A percentile compares a stretch with the other conserved stretches of the same genome.
Evolutionary conservation across 164 flowering plant species (phyloP).

Genomic region (Nymphaea colorata): DNA sequence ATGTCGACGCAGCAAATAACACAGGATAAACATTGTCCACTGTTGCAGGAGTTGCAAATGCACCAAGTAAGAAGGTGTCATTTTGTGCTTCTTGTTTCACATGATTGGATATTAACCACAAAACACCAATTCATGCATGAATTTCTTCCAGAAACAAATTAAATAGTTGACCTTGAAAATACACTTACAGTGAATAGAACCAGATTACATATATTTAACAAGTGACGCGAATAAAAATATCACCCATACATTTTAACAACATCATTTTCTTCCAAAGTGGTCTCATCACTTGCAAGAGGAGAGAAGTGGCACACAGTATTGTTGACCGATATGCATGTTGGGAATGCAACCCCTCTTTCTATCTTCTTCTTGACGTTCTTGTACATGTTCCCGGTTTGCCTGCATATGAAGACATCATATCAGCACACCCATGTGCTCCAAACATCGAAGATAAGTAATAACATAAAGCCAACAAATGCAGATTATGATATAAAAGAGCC

Average conservation of each 20-base stretch:
- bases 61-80: too few relatives aligned
- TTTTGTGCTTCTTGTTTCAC: too few relatives aligned
- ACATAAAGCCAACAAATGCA: neutral
- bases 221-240: neutral
- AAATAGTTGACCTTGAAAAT: neutral
- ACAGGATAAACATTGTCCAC: too few relatives aligned
- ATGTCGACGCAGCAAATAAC: too few relatives aligned
- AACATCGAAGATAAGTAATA: too few relatives aligned
- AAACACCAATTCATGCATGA: neutral
- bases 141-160: neutral
- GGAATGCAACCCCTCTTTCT: slow-evolving; percentile 90
- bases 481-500: too few relatives aligned
- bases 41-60: too few relatives aligned
- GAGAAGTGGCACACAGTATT: slow-evolving; percentile 82
- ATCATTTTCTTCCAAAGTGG: slow-evolving; percentile 73
- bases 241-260: slow-evolving; percentile 64
- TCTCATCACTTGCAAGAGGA: slow-evolving; percentile 83
- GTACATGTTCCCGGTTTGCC: slow-evolving; percentile 84
- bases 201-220: neutral
- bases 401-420: slow-evolving; percentile 9
- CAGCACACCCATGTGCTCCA: neutral
- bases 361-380: slow-evolving; percentile 93
- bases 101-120: neutral
- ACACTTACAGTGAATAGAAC: neutral
- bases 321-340: slow-evolving; percentile 89